Evolutionary conservation across 176 grass and related monocot genomes (phyloP).

Genomic region (Poa pratensis): DNA sequence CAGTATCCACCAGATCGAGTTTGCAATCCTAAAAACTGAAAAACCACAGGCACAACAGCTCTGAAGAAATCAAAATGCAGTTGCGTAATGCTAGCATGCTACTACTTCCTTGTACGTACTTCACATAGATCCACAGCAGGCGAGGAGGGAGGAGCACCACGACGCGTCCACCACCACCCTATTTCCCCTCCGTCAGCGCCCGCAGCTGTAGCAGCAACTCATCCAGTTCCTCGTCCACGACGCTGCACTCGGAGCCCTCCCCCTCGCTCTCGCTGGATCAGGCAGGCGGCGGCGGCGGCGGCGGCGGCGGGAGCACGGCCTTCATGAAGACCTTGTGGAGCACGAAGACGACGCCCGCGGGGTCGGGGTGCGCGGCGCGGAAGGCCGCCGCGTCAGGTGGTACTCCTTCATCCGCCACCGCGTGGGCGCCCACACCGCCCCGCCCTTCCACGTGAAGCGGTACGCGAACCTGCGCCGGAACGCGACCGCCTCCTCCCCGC

Average conservation of each 20-base stretch:
- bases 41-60: too few species aligned
- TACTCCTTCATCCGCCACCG: constrained; percentile 26
- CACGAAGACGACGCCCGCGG: neutral
- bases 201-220: neutral
- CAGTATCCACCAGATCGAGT: neutral
- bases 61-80: neutral
- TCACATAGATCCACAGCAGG: neutral
- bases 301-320: neutral
- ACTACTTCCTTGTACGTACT: neutral
- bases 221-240: neutral
- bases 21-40: neutral
- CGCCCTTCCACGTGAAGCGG: neutral
- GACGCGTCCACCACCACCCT: neutral
- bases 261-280: neutral
- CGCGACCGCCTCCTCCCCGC: neutral
- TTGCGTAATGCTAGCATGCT: neutral
- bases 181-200: neutral
- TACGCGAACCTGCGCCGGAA: constrained; percentile 12
- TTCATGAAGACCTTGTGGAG: constrained; percentile 12
- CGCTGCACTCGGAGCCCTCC: neutral
- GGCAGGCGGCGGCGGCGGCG: neutral
- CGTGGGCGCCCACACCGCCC: neutral
- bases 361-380: neutral
- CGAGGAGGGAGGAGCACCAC: neutral
- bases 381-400: neutral